Evolutionary conservation across 1,284 basidiomycete genomes (phyloP).

Genomic region (Hemileia vastatrix): DNA sequence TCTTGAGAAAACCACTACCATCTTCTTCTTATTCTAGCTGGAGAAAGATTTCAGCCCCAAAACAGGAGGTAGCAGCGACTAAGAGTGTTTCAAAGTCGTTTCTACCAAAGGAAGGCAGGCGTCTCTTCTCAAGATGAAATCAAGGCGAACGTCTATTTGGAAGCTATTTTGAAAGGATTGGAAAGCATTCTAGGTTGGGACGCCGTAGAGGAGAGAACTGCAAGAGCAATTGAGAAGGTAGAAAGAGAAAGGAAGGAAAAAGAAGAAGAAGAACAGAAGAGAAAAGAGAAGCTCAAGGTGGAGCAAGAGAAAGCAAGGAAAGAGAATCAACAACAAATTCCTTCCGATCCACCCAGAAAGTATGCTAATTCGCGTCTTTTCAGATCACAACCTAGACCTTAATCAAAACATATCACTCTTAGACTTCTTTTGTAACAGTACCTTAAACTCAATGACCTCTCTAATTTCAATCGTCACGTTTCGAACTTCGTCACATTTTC

Average conservation of each 20-base stretch:
- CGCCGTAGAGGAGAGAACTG: not conserved
- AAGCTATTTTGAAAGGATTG: not conserved
- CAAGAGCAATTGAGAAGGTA: not conserved
- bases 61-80: not conserved
- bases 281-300: too few relatives aligned
- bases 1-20: not conserved
- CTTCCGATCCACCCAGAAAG: too few relatives aligned
- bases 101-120: not conserved
- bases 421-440: too few relatives aligned
- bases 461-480: too few relatives aligned
- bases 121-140: not conserved
- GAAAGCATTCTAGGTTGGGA: not conserved
- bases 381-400: too few relatives aligned
- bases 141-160: not conserved
- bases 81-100: not conserved
- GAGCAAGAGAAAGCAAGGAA: too few relatives aligned
- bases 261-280: not conserved
- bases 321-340: too few relatives aligned
- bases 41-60: not conserved
- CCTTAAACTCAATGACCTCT: too few relatives aligned
- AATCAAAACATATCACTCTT: too few relatives aligned
- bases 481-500: too few relatives aligned
- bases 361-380: too few relatives aligned
- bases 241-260: not conserved
- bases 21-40: not conserved